These are phyloP conservation scores for Wallacemonas sp. DNA, from an alignment of 208 protist species.

Conservation along the genomic window DNA sequence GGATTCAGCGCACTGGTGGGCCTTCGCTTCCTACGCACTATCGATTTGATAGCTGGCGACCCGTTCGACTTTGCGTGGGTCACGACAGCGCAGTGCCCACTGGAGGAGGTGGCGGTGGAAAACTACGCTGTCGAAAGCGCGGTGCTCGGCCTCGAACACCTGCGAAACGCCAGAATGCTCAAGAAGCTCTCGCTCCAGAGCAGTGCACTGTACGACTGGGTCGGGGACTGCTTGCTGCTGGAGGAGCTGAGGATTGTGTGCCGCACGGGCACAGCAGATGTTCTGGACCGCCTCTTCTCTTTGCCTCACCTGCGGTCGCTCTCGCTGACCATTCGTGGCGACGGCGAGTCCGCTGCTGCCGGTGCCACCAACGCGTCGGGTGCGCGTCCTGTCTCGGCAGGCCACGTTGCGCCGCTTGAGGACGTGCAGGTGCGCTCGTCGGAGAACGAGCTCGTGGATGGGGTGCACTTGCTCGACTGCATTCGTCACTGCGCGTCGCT, in stretches of 20 bases:
- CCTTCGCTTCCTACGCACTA: not conserved
- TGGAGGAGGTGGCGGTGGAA: constrained; percentile 4
- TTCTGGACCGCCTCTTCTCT: not conserved
- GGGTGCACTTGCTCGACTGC: not conserved
- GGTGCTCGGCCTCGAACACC: not conserved
- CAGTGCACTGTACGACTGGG: not conserved
- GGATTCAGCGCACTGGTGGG: not conserved
- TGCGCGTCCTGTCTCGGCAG: not conserved
- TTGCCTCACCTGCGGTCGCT: not conserved
- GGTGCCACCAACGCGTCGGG: not conserved
- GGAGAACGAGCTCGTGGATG: not conserved
- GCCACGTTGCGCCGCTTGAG: not conserved
- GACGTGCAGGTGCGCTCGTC: not conserved
- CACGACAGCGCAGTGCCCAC: not conserved
- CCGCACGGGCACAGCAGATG: not conserved
- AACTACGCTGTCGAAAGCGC: not conserved
- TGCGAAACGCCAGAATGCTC: constrained; percentile 7
- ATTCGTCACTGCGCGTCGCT: not conserved
- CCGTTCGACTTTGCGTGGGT: not conserved
- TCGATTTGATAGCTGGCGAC: not conserved
- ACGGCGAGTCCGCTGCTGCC: not conserved
- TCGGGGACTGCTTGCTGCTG: not conserved
- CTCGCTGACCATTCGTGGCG: not conserved
- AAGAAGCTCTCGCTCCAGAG: not conserved
- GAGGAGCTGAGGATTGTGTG: not conserved